Conservation (phyloP, 108 stramenopile genomes). For the Skeletonema grethae region DNA sequence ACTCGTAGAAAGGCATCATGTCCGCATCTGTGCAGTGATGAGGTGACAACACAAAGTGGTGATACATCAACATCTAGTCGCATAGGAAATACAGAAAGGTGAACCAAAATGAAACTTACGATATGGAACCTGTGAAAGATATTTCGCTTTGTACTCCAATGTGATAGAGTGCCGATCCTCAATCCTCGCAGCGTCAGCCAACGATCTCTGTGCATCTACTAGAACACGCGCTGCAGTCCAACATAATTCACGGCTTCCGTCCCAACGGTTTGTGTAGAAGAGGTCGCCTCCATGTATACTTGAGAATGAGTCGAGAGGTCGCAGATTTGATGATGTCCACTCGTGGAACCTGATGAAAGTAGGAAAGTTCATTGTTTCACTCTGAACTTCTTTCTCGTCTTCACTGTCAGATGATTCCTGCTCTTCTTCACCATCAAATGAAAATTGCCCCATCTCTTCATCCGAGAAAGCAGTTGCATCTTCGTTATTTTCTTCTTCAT, state of each 20-base stretch:
- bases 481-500: background rate
- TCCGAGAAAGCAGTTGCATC: background rate
- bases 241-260: background rate
- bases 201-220: background rate
- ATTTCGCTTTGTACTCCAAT: background rate
- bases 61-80: background rate
- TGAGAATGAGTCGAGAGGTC: background rate
- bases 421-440: no score
- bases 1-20: constrained; percentile 21
- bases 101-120: background rate
- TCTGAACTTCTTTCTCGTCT: background rate
- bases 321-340: background rate
- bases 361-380: no score
- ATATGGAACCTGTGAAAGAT: constrained; percentile 15
- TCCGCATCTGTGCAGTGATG: constrained; percentile 8
- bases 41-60: no score
- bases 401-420: no score
- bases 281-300: background rate
- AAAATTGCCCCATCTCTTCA: background rate
- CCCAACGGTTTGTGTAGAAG: no score
- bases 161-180: background rate
- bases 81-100: background rate
- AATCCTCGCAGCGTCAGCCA: background rate
- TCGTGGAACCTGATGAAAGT: no score
- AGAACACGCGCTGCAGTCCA: background rate